phyloP scores from a whole-genome alignment of 2,329 filamentous ascomycete species.

The Mollisiaceae sp. region DNA sequence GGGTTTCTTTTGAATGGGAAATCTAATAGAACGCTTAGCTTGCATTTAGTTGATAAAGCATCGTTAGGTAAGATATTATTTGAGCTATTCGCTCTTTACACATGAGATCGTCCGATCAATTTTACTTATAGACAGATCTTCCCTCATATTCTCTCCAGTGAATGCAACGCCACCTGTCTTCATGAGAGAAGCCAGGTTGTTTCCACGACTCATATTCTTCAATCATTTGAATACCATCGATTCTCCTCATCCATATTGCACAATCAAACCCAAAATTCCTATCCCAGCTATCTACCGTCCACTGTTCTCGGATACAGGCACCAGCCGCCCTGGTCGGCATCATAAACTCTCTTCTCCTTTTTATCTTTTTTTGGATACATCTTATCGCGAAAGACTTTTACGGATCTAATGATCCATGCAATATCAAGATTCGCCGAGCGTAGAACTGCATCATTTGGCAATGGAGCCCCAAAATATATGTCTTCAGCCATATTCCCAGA shows the following conservation, averaged over 20 bases:
- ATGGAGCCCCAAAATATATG: not conserved
- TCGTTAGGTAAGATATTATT: too few species aligned
- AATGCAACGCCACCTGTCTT: not conserved
- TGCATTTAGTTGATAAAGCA: too few species aligned
- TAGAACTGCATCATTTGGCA: not conserved
- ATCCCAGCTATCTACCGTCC: not conserved
- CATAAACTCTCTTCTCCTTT: not conserved
- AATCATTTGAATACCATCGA: not conserved
- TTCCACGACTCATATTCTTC: not conserved
- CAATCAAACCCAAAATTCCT: not conserved
- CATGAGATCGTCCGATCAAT: too few species aligned
- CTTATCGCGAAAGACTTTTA: too few species aligned
- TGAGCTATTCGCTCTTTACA: too few species aligned
- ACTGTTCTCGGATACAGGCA: constrained; percentile 2
- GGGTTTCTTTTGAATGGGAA: too few species aligned
- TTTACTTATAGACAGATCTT: not conserved
- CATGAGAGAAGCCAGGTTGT: not conserved
- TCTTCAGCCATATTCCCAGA: too few species aligned
- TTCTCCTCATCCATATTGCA: not conserved
- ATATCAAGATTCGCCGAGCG: not conserved
- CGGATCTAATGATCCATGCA: too few species aligned
- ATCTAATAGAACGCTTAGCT: too few species aligned
- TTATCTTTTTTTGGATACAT: too few species aligned
- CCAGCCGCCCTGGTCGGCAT: not conserved
- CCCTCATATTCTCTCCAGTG: not conserved